These are phyloP conservation scores for Fraxinus excelsior DNA, from an alignment of 257 asterid species.

Conservation along the genomic window DNA sequence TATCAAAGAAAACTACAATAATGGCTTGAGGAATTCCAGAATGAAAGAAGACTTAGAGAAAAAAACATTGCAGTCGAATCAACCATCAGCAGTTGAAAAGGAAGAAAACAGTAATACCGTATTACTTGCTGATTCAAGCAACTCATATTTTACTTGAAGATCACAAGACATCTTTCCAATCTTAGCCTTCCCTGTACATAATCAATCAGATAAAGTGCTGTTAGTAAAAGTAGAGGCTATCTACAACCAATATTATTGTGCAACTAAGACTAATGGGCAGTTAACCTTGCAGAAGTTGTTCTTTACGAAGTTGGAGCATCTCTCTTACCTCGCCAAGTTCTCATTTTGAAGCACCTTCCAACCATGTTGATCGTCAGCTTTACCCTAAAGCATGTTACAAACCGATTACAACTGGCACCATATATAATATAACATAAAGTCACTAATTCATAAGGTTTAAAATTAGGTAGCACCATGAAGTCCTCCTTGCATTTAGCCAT, in stretches of 20 bases:
- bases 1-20: constrained; percentile 8
- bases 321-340: constrained; percentile 72
- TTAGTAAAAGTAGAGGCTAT: constrained; percentile 18
- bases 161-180: constrained; percentile 69
- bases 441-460: neutral
- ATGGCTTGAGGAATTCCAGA: constrained; percentile 5
- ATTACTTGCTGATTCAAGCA: constrained; percentile 70
- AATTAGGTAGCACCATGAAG: neutral
- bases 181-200: constrained; percentile 68
- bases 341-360: constrained; percentile 85
- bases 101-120: constrained; percentile 44
- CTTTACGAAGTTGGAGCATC: constrained; percentile 68
- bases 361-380: constrained; percentile 93
- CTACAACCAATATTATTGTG: constrained; percentile 14
- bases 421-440: neutral
- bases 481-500: neutral
- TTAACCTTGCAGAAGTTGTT: constrained; percentile 74
- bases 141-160: constrained; percentile 61
- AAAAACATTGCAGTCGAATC: constrained; percentile 15
- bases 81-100: neutral
- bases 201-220: constrained; percentile 34
- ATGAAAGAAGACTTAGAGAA: constrained; percentile 1
- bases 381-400: constrained; percentile 54
- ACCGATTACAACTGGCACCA: neutral
- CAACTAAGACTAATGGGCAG: constrained; percentile 18